These are phyloP conservation scores for Trichoderma semiorbis DNA, from an alignment of 2,329 filamentous ascomycete species.

Conservation along the genomic window DNA sequence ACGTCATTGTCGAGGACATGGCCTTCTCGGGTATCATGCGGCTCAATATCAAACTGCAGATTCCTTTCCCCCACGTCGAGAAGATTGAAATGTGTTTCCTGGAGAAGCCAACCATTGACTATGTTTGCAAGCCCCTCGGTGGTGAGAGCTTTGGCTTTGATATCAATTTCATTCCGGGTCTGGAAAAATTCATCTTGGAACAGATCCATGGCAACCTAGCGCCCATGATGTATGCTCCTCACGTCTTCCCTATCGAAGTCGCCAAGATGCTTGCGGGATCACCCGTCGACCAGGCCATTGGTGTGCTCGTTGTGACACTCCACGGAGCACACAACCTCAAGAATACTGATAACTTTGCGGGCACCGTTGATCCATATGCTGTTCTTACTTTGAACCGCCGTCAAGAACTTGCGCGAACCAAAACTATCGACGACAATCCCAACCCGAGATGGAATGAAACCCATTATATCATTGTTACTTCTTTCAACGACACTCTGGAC, in stretches of 20 bases:
- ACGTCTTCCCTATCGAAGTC: slow-evolving; percentile 97
- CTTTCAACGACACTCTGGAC: slow-evolving; percentile 81
- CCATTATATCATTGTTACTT: slow-evolving; percentile 90
- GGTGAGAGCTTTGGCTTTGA: slow-evolving; percentile 96
- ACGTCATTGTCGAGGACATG: slow-evolving; percentile 98
- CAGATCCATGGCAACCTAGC: slow-evolving; percentile 91
- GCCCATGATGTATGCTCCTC: slow-evolving; percentile 97
- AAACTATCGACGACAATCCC: slow-evolving; percentile 77
- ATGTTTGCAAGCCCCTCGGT: slow-evolving; percentile 94
- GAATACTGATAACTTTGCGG: slow-evolving; percentile 91
- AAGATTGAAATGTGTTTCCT: slow-evolving; percentile 94
- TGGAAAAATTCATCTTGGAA: slow-evolving; percentile 91
- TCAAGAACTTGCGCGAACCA: slow-evolving; percentile 78
- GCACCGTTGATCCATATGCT: slow-evolving; percentile 87
- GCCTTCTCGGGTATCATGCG: slow-evolving; percentile 94
- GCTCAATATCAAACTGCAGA: slow-evolving; percentile 94
- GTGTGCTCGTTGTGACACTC: slow-evolving; percentile 85
- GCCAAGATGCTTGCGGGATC: slow-evolving; percentile 97
- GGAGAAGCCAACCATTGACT: slow-evolving; percentile 84
- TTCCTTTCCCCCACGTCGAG: slow-evolving; percentile 93
- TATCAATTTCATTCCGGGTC: slow-evolving; percentile 96
- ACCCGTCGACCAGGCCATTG: slow-evolving; percentile 91
- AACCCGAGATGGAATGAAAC: slow-evolving; percentile 97
- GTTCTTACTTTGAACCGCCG: slow-evolving; percentile 81
- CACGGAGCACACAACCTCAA: slow-evolving; percentile 90